Percentiles rank a stretch among this genome's conserved stretches.
phyloP scores from a whole-genome alignment of 306 rosid genomes.

The Pyrus betulifolia region DNA sequence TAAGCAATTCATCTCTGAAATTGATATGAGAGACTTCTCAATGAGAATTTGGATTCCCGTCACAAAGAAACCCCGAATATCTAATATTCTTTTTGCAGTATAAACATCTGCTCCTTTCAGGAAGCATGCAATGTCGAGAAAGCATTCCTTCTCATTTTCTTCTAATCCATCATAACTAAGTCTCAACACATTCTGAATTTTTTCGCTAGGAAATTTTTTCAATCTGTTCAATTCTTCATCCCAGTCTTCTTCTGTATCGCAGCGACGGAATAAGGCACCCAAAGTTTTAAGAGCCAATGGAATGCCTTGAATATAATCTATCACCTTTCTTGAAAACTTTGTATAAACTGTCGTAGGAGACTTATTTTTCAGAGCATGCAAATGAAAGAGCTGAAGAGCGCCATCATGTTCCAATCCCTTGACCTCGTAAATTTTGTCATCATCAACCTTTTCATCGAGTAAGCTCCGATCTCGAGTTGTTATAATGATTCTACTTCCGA shows the following conservation, averaged over 20 bases:
- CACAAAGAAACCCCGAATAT: constrained; percentile 1
- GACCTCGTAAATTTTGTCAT: not conserved
- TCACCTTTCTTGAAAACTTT: not conserved
- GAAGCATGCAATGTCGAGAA: constrained; percentile 23
- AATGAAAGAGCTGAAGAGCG: constrained; percentile 2
- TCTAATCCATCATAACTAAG: not conserved
- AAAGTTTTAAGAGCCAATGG: not conserved
- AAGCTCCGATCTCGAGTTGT: not conserved
- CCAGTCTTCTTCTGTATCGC: not conserved
- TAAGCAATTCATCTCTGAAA: not conserved
- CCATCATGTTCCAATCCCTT: not conserved
- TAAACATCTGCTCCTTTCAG: constrained; percentile 20
- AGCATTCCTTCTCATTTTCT: constrained; percentile 16
- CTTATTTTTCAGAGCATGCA: not conserved
- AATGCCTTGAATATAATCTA: not conserved
- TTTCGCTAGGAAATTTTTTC: not conserved
- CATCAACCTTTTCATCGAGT: not conserved
- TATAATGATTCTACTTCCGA: not conserved
- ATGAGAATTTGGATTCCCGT: constrained; percentile 23
- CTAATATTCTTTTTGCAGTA: constrained; percentile 2
- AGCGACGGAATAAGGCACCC: not conserved
- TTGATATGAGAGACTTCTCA: constrained; percentile 29
- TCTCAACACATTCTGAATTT: not conserved
- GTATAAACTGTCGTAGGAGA: not conserved
- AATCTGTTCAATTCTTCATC: not conserved